These are phyloP conservation scores for Oryza glaberrima DNA, from an alignment of 176 grass and related monocot genomes.

Conservation along the genomic window DNA sequence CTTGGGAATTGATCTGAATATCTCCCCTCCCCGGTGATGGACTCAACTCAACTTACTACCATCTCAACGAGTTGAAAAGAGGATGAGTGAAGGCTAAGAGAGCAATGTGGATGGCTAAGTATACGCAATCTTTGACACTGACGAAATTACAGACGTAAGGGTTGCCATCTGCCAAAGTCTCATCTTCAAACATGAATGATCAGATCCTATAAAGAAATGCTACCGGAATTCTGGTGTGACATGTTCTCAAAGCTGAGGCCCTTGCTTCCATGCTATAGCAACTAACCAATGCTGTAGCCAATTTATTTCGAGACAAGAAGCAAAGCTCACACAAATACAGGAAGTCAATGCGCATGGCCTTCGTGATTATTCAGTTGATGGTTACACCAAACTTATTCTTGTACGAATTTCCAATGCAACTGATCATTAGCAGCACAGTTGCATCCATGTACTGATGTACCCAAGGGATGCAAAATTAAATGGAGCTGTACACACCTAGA, in stretches of 20 bases:
- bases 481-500: background rate
- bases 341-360: background rate
- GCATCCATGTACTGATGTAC: background rate
- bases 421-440: background rate
- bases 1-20: slow-evolving; percentile 70
- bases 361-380: background rate
- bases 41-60: background rate
- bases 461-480: background rate
- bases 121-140: background rate
- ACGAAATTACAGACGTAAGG: background rate
- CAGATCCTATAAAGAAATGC: too few relatives aligned
- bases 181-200: background rate
- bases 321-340: background rate
- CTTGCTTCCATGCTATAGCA: background rate
- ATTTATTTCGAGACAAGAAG: background rate
- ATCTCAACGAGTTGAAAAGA: background rate
- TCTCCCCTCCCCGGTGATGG: slow-evolving; percentile 49
- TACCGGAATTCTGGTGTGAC: background rate
- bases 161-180: background rate
- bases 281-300: background rate
- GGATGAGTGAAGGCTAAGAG: background rate
- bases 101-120: background rate
- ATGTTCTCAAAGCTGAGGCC: background rate
- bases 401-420: background rate
- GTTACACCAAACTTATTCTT: background rate